Percentiles rank a stretch among this genome's conserved stretches.
phyloP scores from a whole-genome alignment of 495 filamentous ascomycete genomes.

The Thozetella sp. region DNA sequence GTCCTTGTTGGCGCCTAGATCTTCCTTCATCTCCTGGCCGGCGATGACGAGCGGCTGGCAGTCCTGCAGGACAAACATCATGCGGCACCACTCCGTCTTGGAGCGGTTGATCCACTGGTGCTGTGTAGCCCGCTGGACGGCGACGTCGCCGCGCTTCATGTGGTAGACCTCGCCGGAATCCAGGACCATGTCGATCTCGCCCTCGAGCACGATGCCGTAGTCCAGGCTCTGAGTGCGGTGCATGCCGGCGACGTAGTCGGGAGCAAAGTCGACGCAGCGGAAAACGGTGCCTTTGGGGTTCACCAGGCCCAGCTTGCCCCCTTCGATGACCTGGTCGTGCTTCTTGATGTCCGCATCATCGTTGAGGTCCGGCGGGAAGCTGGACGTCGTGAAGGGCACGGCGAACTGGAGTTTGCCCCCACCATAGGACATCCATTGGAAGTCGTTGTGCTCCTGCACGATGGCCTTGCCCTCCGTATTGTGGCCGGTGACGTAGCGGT shows the following conservation, averaged over 20 bases:
- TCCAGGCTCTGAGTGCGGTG: constrained; percentile 76
- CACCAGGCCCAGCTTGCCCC: constrained; percentile 45
- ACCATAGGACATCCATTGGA: constrained; percentile 27
- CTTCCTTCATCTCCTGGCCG: constrained; percentile 48
- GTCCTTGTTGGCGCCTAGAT: constrained; percentile 33
- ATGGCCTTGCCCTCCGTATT: constrained; percentile 35
- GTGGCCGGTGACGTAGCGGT: constrained; percentile 41
- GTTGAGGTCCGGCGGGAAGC: constrained; percentile 56
- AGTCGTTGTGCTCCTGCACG: constrained; percentile 28
- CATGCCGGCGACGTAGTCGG: constrained; percentile 56
- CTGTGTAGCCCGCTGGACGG: constrained; percentile 66
- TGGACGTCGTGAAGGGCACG: constrained; percentile 49
- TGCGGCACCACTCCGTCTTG: constrained; percentile 34
- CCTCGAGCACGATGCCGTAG: constrained; percentile 79
- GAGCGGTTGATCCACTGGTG: constrained; percentile 69
- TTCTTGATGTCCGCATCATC: constrained; percentile 50
- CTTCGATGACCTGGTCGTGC: constrained; percentile 28
- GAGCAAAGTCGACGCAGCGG: constrained; percentile 63
- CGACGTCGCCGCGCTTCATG: constrained; percentile 63
- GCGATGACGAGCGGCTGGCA: constrained; percentile 38
- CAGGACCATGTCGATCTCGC: constrained; percentile 63
- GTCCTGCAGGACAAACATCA: constrained; percentile 34
- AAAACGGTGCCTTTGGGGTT: constrained; percentile 55
- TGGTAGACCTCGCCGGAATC: constrained; percentile 58
- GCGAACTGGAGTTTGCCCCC: constrained; percentile 29